A percentile compares a stretch with the other conserved stretches of the same genome.
Evolutionary conservation across 225 moss, liverwort and hornwort species (phyloP).

Genomic region (Marchantia polymorpha): DNA sequence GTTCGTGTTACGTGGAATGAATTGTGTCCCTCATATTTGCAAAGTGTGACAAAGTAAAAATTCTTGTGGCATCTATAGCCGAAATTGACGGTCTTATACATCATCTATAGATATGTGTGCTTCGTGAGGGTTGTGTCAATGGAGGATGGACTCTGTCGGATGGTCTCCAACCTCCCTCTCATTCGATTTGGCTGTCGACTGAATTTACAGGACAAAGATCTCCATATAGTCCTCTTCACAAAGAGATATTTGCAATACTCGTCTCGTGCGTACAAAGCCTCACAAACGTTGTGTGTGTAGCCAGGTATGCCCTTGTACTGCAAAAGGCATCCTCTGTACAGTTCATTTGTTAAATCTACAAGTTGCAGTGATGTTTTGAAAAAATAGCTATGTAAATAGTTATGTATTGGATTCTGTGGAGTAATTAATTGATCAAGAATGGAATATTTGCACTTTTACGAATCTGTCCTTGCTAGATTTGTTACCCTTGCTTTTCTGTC

Average conservation of each 20-base stretch:
- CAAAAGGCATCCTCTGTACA: not conserved
- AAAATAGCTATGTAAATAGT: not conserved
- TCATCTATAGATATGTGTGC: no score
- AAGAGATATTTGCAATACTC: conserved; percentile 16
- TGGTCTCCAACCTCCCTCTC: not conserved
- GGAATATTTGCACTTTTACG: not conserved
- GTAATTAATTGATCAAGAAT: not conserved
- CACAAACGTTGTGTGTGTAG: conserved; percentile 22
- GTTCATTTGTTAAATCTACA: not conserved
- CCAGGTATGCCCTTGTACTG: conserved; percentile 20
- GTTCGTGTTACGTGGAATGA: conserved; percentile 14
- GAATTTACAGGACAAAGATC: conserved; percentile 21
- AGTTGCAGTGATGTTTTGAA: not conserved
- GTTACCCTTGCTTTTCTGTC: not conserved
- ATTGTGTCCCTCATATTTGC: not conserved
- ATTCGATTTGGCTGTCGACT: not conserved
- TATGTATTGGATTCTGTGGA: not conserved
- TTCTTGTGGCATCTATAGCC: no score
- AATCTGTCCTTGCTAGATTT: no score
- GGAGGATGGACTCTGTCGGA: not conserved
- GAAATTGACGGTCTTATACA: no score
- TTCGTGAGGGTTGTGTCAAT: not conserved
- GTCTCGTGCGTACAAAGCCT: conserved; percentile 37
- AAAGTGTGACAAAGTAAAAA: not conserved
- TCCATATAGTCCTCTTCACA: conserved; percentile 20